Base-by-base conservation (phyloP, 345 rosid species). In the Ceriops decandra region DNA sequence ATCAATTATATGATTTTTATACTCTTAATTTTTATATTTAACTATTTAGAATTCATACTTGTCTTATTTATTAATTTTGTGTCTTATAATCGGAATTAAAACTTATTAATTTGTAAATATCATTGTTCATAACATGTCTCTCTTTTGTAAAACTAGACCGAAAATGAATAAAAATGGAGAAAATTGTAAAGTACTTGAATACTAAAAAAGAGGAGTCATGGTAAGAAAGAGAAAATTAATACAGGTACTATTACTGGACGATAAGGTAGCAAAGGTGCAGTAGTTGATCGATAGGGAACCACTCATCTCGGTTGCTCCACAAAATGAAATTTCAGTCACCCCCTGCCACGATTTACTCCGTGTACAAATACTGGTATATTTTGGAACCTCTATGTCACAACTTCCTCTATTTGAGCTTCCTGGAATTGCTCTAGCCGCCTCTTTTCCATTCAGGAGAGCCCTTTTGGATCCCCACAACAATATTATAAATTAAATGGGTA, bases 321-420 rank as follows among this genome's bases (percentile, higher is more conserved):
- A 89, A 86, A 93, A 86, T 4, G 97, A 76, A 69, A 93, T 78
- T 79, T 93, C 98, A 60, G 73, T 90, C 98, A 17, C 97, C 98
- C 84, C 89, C 93, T 86, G 57, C 97, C 90, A 66, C 90, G 78
- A 63, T 90, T 89, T 35, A 96, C 98, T 27, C 96, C 96, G 57
- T 89, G 97, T 4, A 93, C 85, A 42, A 89, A 89, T 47, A 93
- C 97, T 1, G 88, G 53, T 90, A 93, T 65, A 89, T 71, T 70
- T 85, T 93, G 5, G 93, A 89, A 49, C 98, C 97, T 82, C 95
- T 81, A 91, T 91, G 76, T 91, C 97, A 70, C 98, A 93, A 71
- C 91, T 91, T 73, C 97, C 97, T 64, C 97, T 97, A 11, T 93
- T 93, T 72, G 88, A 96, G 76, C 97, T 80, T 75, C 98, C 95